Evolutionary conservation across 495 filamentous ascomycete species (phyloP).

Genomic region (Aspergillus haitiensis): DNA sequence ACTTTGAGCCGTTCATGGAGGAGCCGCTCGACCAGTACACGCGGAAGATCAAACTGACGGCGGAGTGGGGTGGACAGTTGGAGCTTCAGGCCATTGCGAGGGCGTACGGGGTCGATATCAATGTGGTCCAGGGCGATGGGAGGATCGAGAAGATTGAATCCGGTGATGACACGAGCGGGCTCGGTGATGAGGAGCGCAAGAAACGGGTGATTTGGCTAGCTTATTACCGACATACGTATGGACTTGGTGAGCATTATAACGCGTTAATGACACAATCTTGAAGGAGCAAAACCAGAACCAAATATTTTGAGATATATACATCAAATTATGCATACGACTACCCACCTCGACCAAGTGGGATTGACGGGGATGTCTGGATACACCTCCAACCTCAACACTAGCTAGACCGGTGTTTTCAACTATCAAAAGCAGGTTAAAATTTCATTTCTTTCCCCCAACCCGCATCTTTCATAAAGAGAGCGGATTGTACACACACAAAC

Average conservation of each 20-base stretch:
- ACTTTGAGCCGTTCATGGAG: slow-evolving; percentile 75
- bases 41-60: slow-evolving; percentile 76
- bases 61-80: slow-evolving; percentile 94
- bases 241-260: slow-evolving; percentile 96
- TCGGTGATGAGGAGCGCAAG: slow-evolving; percentile 46
- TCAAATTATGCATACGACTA: too few relatives aligned
- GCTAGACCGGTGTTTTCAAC: too few relatives aligned
- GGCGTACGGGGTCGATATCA: slow-evolving; percentile 77
- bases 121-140: slow-evolving; percentile 81
- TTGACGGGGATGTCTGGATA: too few relatives aligned
- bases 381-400: too few relatives aligned
- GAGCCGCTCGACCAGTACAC: slow-evolving; percentile 75
- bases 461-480: too few relatives aligned
- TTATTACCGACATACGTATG: slow-evolving; percentile 91
- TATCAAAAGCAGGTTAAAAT: too few relatives aligned
- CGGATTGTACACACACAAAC: too few relatives aligned
- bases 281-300: not conserved
- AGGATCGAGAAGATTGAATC: slow-evolving; percentile 71
- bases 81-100: slow-evolving; percentile 84
- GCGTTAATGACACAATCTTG: slow-evolving; percentile 55
- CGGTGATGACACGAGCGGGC: slow-evolving; percentile 36
- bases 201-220: slow-evolving; percentile 74
- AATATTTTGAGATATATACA: not conserved
- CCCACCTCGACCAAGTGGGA: too few relatives aligned
- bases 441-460: too few relatives aligned